Percentiles rank a stretch among this genome's conserved stretches.
These are phyloP conservation scores for Vanderwaltozyma polyspora DNA, from an alignment of 805 yeast genomes.

Conservation along the genomic window DNA sequence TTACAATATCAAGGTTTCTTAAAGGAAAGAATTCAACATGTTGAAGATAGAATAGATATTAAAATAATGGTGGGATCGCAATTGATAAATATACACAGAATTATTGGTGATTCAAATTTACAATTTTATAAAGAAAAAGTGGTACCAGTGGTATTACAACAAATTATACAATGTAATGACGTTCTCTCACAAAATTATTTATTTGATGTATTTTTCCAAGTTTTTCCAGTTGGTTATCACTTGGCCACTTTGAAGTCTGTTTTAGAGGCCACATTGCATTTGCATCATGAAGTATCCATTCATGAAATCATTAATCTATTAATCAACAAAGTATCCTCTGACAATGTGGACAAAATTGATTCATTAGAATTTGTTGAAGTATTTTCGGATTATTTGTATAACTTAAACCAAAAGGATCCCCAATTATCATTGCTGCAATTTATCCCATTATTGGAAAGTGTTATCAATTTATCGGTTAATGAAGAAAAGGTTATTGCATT, in stretches of 20 bases:
- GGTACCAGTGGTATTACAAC: slow-evolving; percentile 75
- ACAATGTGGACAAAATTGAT: slow-evolving; percentile 10
- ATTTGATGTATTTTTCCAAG: slow-evolving; percentile 83
- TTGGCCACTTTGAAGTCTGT: slow-evolving; percentile 57
- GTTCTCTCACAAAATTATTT: slow-evolving; percentile 85
- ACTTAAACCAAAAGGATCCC: slow-evolving; percentile 46
- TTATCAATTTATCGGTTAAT: slow-evolving; percentile 48
- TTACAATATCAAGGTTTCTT: slow-evolving; percentile 91
- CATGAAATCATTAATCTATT: slow-evolving; percentile 44
- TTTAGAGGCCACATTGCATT: slow-evolving; percentile 45
- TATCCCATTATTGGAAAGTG: slow-evolving; percentile 51
- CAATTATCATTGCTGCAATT: slow-evolving; percentile 59
- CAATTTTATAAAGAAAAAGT: slow-evolving; percentile 37
- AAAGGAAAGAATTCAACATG: slow-evolving; percentile 62
- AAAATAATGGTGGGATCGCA: slow-evolving; percentile 90
- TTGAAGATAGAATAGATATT: slow-evolving; percentile 72
- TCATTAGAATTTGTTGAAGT: slow-evolving; percentile 53
- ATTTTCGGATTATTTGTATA: slow-evolving; percentile 55
- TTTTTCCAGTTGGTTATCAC: slow-evolving; percentile 90
- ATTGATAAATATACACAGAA: slow-evolving; percentile 76
- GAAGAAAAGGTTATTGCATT: not conserved
- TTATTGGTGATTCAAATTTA: slow-evolving; percentile 55
- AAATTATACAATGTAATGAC: slow-evolving; percentile 85
- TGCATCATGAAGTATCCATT: slow-evolving; percentile 62
- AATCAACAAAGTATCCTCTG: not conserved